Conservation (phyloP, 2,329 filamentous ascomycete species). For the Monilinia polystroma region DNA sequence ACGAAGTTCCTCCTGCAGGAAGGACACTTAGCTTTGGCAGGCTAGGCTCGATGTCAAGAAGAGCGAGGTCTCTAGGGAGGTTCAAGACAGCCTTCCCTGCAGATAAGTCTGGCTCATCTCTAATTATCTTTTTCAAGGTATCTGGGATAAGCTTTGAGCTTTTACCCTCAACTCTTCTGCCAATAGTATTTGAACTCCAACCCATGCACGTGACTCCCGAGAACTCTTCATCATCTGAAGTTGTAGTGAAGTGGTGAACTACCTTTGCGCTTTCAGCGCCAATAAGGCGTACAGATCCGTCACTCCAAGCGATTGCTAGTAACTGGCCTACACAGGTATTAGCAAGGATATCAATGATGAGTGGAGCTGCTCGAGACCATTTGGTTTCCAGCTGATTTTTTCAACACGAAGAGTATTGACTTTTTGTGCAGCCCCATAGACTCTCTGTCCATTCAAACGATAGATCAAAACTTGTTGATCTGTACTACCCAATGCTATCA, state of each 20-base stretch:
- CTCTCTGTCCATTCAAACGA: slow-evolving; percentile 72
- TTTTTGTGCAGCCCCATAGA: slow-evolving; percentile 51
- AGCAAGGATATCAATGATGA: slow-evolving; percentile 11
- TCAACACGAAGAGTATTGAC: slow-evolving; percentile 42
- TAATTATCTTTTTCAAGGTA: slow-evolving; percentile 32
- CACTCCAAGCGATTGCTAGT: slow-evolving; percentile 80
- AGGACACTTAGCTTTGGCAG: slow-evolving; percentile 74
- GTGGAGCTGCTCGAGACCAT: slow-evolving; percentile 33
- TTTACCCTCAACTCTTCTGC: slow-evolving; percentile 27
- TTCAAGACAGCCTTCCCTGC: slow-evolving; percentile 43
- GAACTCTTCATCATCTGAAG: slow-evolving; percentile 32
- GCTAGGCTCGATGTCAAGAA: slow-evolving; percentile 73
- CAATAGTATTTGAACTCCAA: slow-evolving; percentile 40
- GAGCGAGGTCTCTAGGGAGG: slow-evolving; percentile 70
- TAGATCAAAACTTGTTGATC: slow-evolving; percentile 72
- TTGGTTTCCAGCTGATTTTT: slow-evolving; percentile 42
- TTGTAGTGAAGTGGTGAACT: slow-evolving; percentile 63
- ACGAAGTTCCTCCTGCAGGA: slow-evolving; percentile 64
- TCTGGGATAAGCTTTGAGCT: slow-evolving; percentile 18
- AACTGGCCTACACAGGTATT: slow-evolving; percentile 55
- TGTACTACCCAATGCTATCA: slow-evolving; percentile 70
- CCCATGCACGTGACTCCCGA: slow-evolving; percentile 48
- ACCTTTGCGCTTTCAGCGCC: slow-evolving; percentile 79
- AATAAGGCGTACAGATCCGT: slow-evolving; percentile 74
- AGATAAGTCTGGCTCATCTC: slow-evolving; percentile 22